Percentiles rank a stretch among this genome's conserved stretches.
These are phyloP conservation scores for Populus pruinosa DNA, from an alignment of 345 rosid species.

Conservation along the genomic window DNA sequence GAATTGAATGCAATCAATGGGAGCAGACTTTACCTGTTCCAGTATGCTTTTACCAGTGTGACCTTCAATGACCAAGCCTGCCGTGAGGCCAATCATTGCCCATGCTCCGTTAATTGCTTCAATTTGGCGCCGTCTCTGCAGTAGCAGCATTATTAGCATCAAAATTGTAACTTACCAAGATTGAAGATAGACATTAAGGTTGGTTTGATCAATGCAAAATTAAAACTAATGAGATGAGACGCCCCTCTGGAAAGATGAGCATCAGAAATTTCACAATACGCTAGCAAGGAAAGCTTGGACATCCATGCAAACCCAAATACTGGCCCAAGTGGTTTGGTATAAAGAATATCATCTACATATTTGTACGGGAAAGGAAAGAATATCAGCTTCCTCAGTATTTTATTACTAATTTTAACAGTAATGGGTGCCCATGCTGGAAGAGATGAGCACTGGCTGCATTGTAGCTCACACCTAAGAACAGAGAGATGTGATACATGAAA, in stretches of 20 bases:
- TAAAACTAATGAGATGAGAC: neutral
- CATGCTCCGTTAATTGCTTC: conserved; percentile 94
- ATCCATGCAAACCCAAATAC: no score
- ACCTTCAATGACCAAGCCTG: conserved; percentile 81
- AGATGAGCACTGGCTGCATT: no score
- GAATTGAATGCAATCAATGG: neutral
- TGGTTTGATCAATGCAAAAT: neutral
- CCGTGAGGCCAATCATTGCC: conserved; percentile 86
- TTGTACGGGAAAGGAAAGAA: no score
- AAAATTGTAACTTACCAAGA: neutral
- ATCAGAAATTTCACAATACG: neutral
- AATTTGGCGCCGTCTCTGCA: conserved; percentile 67
- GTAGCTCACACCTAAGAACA: no score
- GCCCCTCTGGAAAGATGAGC: neutral
- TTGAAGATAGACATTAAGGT: neutral
- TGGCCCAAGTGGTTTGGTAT: no score
- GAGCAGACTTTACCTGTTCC: conserved; percentile 50
- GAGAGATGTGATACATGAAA: no score
- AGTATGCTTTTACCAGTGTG: conserved; percentile 63
- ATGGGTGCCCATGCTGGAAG: no score
- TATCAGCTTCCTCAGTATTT: no score
- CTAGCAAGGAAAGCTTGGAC: no score
- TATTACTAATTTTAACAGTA: no score
- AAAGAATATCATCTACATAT: no score
- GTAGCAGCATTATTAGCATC: conserved; percentile 1